A percentile compares a stretch with the other conserved stretches of the same genome.
phyloP scores from a whole-genome alignment of 768 basidiomycete species.

The Mycena chlorophos region DNA sequence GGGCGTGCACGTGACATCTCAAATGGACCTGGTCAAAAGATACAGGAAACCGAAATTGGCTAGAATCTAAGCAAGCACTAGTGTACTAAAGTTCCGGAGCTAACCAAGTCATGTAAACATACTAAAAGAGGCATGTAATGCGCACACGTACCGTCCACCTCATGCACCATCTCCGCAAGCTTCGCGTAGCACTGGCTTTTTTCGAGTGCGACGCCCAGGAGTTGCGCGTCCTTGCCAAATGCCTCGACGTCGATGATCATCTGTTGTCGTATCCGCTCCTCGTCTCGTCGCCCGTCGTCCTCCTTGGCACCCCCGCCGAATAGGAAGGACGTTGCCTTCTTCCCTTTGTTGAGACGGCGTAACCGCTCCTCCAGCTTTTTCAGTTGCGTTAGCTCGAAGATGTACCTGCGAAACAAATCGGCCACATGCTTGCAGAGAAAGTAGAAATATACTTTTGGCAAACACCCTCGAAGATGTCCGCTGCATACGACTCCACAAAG shows the following conservation, averaged over 20 bases:
- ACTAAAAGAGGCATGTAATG: no score
- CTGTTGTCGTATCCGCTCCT: constrained; percentile 83
- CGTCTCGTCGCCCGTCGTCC: constrained; percentile 77
- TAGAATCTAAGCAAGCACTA: no score
- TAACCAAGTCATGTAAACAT: no score
- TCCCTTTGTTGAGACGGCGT: constrained; percentile 84
- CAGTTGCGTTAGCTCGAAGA: constrained; percentile 76
- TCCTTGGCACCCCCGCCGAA: constrained; percentile 60
- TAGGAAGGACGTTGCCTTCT: constrained; percentile 72
- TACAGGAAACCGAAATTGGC: no score
- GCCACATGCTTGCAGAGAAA: not conserved
- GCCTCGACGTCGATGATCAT: constrained; percentile 85
- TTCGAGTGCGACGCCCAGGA: constrained; percentile 66
- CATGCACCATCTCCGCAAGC: constrained; percentile 62
- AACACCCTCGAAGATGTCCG: constrained; percentile 71
- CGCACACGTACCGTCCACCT: no score
- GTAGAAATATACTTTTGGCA: constrained; percentile 52
- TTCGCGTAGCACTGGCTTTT: constrained; percentile 52
- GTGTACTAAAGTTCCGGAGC: no score
- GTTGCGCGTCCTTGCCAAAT: constrained; percentile 74
- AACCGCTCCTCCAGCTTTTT: constrained; percentile 92
- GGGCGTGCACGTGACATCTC: no score
- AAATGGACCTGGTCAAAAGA: no score
- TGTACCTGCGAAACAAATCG: constrained; percentile 68
- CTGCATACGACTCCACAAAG: constrained; percentile 50